Base-by-base conservation (phyloP, 78 protist species). In the Dictyostelium capitatum region DNA sequence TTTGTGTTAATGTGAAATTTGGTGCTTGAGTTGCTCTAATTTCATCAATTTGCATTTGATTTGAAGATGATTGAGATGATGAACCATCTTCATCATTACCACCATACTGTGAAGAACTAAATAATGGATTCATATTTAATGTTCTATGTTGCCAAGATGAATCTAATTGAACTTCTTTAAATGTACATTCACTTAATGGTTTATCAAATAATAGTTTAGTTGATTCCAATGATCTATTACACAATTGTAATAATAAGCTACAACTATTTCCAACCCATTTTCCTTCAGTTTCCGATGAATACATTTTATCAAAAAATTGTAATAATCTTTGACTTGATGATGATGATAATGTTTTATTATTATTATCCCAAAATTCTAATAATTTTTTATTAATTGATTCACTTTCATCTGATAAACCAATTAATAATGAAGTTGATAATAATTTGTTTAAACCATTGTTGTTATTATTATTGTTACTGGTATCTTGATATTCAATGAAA, bases 91-190 rank as follows among this genome's bases (percentile, higher is more conserved):
- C 70, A 11, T 46, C 82, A 30, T 43, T 47, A 11, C 19, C 5
- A 37, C 83, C 83, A 28, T 43, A 54, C 37, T 80, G 90, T 7
- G 89, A 78, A 3, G 95, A 75, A 37, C 89, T 74, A 30, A 95
- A 90, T 23, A 90, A 19, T 37, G 97, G 95, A 65, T 91, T 90
- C 97, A 95, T 95, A 62, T 91, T 84, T 43, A 92, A 70, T 15
- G 92, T 82, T 53, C 79, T 89, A 48, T 70, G 62, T 15, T 94
- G 78, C 91, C 89, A 79, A 43, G 96, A 79, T 4, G 94, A 65
- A 59, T 94, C 96, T 1, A 94, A 15, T 43, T 23, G 56, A 10
- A 77, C 77, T 17, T 89, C 95, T 30, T 48, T 57, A 17, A 81
- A 95, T 46, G 70, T 51, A 28, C 95, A 77, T 72, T 92, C 95